Base-by-base conservation (phyloP, 495 filamentous ascomycete genomes). In the Lepidopterella palustris region DNA sequence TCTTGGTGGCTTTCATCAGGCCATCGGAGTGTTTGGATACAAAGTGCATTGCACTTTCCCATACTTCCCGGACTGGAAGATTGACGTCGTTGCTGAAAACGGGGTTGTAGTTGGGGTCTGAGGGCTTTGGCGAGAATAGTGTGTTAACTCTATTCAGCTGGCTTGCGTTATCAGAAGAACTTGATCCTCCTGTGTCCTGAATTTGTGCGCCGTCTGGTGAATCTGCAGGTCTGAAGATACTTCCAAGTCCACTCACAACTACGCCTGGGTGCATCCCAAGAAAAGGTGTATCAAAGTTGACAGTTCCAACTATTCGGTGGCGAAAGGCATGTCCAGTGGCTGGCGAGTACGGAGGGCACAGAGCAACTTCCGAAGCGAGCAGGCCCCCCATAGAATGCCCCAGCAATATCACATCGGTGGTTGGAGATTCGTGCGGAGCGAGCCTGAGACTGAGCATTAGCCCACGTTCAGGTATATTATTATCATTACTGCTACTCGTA, bases 351-450 rank as follows among this genome's bases (percentile, higher is more conserved):
- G 78, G 62, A 60, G 74, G 79, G 60, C 88, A 71, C 32, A 96
- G 75, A 0, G 81, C 86, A 11, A 95, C 80, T 57, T 97, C 92
- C 2, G 90, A 88, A 18, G 85, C 79, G 6, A 97, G 62, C 23
- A 97, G 76, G 1, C 92, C 92, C 20, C 92, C 92, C 81, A 97
- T 90, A 53, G 88, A 92, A 68, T 97, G 92, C 0, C 92, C 92
- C 0, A 96, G 74, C 8, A 97, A 73, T 42, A 97, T 76, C 4
- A 96, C 78, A 74, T 97, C 92, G 4, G 89, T 88, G 21, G 76
- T 80, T 5, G 77, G 72, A 10, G 82, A 80, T 69, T 93, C 87
- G 66, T 96, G 87, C 1, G 89, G 88, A 40, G 81, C 76, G 28
- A 96, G 76, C 85, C 85, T 87, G 60, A 24, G 28, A 62, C 23